phyloP scores from a whole-genome alignment of 371 early-diverging fungal genomes.

The Mucor mucedo region DNA sequence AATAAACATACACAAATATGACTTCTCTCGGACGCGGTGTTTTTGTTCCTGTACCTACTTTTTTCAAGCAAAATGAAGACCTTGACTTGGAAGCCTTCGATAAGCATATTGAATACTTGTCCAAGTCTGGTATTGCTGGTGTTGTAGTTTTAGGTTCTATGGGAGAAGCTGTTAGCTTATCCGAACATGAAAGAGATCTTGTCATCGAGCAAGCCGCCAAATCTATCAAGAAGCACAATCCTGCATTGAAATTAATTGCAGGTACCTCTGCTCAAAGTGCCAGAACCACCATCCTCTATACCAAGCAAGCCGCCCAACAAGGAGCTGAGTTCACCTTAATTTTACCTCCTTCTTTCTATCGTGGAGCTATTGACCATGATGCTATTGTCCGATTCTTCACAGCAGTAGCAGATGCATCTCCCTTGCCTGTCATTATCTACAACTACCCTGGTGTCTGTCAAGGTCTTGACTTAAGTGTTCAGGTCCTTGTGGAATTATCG shows the following conservation, averaged over 20 bases:
- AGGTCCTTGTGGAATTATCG: conserved; percentile 34
- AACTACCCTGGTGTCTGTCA: conserved; percentile 58
- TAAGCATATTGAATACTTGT: conserved; percentile 41
- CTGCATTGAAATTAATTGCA: conserved; percentile 39
- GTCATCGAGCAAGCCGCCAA: conserved; percentile 34
- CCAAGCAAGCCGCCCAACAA: conserved; percentile 38
- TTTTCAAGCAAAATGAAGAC: conserved; percentile 52
- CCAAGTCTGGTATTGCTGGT: conserved; percentile 49
- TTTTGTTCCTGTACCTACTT: conserved; percentile 53
- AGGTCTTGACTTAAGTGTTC: conserved; percentile 44
- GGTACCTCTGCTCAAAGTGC: conserved; percentile 49
- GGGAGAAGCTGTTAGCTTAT: conserved; percentile 52
- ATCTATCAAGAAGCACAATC: conserved; percentile 38
- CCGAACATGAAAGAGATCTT: conserved; percentile 40
- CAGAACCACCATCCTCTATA: conserved; percentile 36
- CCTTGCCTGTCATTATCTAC: conserved; percentile 52
- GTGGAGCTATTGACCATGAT: conserved; percentile 32
- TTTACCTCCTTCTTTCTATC: conserved; percentile 53
- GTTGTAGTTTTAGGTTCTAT: conserved; percentile 53
- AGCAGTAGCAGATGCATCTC: conserved; percentile 46
- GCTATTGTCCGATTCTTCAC: conserved; percentile 39
- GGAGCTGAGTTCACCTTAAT: conserved; percentile 47
- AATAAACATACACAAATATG: conserved; percentile 5
- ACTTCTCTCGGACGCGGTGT: conserved; percentile 40
- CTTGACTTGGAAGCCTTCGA: conserved; percentile 49